Percentiles rank a stretch among this genome's conserved stretches.
These are phyloP conservation scores for Nicotiana otophora DNA, from an alignment of 257 asterid species.

Conservation along the genomic window DNA sequence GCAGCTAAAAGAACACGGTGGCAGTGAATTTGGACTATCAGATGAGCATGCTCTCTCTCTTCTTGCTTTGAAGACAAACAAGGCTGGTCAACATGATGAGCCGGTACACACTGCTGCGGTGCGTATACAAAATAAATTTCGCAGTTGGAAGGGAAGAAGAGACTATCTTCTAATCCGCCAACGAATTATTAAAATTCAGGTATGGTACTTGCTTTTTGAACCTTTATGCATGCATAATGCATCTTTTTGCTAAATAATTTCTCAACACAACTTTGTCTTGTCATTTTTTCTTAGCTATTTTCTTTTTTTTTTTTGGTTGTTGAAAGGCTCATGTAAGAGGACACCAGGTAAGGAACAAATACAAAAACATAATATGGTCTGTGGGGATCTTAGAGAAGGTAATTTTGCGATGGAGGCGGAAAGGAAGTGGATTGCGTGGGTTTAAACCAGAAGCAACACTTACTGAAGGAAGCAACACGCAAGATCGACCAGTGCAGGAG, in stretches of 20 bases:
- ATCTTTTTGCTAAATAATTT: background rate
- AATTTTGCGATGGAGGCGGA: constrained; percentile 80
- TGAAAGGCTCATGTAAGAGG: constrained; percentile 93
- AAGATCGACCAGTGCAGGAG: constrained; percentile 40
- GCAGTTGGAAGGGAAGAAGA: constrained; percentile 91
- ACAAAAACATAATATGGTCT: constrained; percentile 76
- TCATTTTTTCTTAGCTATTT: background rate
- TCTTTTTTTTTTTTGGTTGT: constrained; percentile 16
- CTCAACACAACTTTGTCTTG: background rate
- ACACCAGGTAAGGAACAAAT: constrained; percentile 90
- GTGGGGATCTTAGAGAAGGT: constrained; percentile 85
- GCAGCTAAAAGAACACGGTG: constrained; percentile 54
- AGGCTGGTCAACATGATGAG: constrained; percentile 45
- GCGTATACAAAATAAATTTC: constrained; percentile 83
- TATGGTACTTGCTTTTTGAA: constrained; percentile 5
- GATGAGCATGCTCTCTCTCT: constrained; percentile 68
- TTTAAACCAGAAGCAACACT: constrained; percentile 52
- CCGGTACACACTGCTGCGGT: constrained; percentile 74
- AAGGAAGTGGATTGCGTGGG: constrained; percentile 82
- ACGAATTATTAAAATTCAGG: constrained; percentile 86
- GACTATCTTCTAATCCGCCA: constrained; percentile 64
- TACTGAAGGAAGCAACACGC: constrained; percentile 37
- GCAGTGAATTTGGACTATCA: constrained; percentile 53
- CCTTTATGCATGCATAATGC: constrained; percentile 1
- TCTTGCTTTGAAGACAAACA: constrained; percentile 49